Conservation (phyloP, 2,329 filamentous ascomycete genomes). For the Golovinomyces cichoracearum region DNA sequence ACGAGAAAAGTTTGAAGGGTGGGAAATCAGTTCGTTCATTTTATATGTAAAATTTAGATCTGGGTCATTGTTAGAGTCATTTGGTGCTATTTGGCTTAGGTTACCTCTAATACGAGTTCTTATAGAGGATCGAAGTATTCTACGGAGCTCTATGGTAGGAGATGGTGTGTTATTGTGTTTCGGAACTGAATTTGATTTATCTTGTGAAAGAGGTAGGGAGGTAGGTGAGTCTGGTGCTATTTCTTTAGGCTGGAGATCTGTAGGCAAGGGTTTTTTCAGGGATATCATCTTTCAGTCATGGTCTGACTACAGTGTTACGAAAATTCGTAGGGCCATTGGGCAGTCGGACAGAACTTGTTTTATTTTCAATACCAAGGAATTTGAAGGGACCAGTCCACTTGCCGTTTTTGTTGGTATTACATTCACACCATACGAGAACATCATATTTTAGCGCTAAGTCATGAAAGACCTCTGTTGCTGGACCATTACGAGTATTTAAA, state of each 20-base stretch:
- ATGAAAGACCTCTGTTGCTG: background rate
- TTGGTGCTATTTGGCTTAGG: background rate
- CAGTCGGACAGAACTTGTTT: background rate
- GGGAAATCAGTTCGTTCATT: background rate
- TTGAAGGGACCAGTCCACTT: background rate
- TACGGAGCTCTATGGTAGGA: background rate
- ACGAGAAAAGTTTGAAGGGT: background rate
- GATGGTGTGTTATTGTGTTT: background rate
- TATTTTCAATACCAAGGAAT: background rate
- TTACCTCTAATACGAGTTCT: background rate
- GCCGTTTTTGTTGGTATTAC: background rate
- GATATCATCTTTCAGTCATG: background rate
- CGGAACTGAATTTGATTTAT: background rate
- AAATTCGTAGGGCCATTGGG: background rate
- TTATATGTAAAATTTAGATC: background rate
- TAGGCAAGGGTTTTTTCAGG: too few species aligned
- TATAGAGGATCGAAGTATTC: background rate
- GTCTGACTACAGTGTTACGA: background rate
- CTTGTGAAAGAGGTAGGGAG: background rate
- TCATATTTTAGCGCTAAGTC: background rate
- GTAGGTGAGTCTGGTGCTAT: background rate
- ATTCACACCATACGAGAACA: conserved; percentile 2
- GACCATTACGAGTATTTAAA: conserved; percentile 1
- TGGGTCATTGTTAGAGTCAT: background rate
- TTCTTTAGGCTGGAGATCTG: background rate